A percentile compares a stretch with the other conserved stretches of the same genome.
Conservation (phyloP, 495 filamentous ascomycete species). For the Glonium stellatum region DNA sequence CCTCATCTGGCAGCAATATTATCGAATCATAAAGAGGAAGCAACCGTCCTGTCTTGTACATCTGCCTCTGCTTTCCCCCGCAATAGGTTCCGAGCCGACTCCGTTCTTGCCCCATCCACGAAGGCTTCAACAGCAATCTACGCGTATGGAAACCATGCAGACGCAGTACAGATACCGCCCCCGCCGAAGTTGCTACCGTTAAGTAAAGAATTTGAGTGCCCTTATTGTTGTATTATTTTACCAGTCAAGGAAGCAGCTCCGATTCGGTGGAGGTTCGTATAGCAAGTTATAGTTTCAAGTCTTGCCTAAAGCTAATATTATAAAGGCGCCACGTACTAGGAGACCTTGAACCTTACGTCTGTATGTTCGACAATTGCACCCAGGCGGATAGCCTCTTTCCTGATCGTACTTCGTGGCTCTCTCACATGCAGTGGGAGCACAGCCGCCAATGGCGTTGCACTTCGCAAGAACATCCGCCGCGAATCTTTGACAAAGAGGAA, state of each 20-base stretch:
- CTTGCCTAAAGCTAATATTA: too few species aligned
- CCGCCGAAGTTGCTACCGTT: background rate
- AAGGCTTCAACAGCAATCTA: background rate
- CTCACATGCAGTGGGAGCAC: conserved; percentile 10
- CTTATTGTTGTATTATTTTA: conserved; percentile 1
- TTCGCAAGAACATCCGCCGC: conserved; percentile 1
- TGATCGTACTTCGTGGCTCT: conserved; percentile 13
- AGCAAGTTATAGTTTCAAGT: too few species aligned
- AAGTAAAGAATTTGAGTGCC: conserved; percentile 1
- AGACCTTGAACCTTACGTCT: conserved; percentile 19
- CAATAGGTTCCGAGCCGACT: background rate
- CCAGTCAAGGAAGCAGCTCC: conserved; percentile 2
- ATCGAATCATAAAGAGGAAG: background rate
- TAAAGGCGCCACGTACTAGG: conserved; percentile 3
- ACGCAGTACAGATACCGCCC: background rate
- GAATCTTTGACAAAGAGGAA: background rate
- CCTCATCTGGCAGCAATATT: background rate
- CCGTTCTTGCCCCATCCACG: background rate
- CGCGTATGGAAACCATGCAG: background rate
- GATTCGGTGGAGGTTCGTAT: background rate
- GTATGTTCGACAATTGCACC: conserved; percentile 14
- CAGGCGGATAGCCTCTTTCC: background rate
- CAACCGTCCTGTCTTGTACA: background rate
- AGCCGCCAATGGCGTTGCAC: conserved; percentile 10
- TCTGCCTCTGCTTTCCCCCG: background rate